Conservation (phyloP, 805 yeast genomes). For the Lipomyces japonicus region DNA sequence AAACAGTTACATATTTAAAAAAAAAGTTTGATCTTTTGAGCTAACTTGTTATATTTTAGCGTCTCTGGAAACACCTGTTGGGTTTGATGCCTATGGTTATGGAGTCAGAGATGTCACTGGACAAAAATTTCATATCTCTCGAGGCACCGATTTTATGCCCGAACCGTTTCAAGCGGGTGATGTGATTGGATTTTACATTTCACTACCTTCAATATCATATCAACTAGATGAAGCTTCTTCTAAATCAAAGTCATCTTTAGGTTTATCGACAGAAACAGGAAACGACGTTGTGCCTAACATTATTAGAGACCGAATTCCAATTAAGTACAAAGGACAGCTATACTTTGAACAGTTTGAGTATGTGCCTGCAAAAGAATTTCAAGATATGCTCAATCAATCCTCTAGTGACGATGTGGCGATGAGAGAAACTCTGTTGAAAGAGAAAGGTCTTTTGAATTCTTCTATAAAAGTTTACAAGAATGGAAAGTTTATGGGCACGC, state of each 20-base stretch:
- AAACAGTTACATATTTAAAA: background rate
- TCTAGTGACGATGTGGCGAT: conserved; percentile 19
- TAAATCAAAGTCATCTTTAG: conserved; percentile 1
- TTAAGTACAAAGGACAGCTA: conserved; percentile 68
- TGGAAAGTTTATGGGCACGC: conserved; percentile 63
- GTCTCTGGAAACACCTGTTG: conserved; percentile 89
- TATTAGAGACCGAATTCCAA: conserved; percentile 80
- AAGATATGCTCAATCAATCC: conserved; percentile 58
- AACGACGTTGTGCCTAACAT: conserved; percentile 41
- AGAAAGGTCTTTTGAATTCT: conserved; percentile 46
- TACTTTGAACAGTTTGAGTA: conserved; percentile 86
- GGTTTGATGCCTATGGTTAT: conserved; percentile 91
- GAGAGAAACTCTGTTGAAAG: conserved; percentile 12
- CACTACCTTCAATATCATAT: conserved; percentile 51
- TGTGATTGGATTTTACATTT: conserved; percentile 70
- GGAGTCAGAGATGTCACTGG: conserved; percentile 80
- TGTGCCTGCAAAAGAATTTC: conserved; percentile 63
- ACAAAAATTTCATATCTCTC: conserved; percentile 68
- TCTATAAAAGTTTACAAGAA: conserved; percentile 69
- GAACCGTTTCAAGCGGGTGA: conserved; percentile 71
- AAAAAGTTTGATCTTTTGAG: background rate
- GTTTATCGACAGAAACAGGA: background rate
- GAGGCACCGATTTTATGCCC: conserved; percentile 55
- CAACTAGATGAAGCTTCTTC: conserved; percentile 10
- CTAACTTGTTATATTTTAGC: conserved; percentile 41